Conservation (phyloP, 2,329 filamentous ascomycete species). For the Stemphylium beticola region DNA sequence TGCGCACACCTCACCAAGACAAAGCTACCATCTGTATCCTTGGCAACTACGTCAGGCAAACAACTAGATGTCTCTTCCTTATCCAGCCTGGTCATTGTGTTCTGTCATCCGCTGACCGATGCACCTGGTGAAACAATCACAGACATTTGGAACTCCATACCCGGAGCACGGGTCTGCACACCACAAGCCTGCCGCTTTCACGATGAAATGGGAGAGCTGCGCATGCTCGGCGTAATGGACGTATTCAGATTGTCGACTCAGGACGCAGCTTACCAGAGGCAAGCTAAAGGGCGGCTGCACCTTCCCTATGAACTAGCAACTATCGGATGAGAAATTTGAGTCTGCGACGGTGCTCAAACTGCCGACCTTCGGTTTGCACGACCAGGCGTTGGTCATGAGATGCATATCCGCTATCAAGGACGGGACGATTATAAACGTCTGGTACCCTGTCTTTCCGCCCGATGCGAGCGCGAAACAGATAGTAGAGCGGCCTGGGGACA, state of each 20-base stretch:
- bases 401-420: conserved; percentile 49
- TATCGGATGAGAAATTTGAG: conserved; percentile 50
- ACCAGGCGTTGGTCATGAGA: conserved; percentile 46
- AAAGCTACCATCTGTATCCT: conserved; percentile 37
- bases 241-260: conserved; percentile 52
- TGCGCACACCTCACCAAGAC: conserved; percentile 46
- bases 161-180: conserved; percentile 53
- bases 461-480: conserved; percentile 50
- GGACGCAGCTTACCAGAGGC: conserved; percentile 49
- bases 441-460: conserved; percentile 54
- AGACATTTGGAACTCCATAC: conserved; percentile 52
- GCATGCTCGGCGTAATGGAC: conserved; percentile 26
- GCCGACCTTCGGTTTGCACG: conserved; percentile 51
- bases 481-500: conserved; percentile 40
- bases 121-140: conserved; percentile 50
- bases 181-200: conserved; percentile 55
- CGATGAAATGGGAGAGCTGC: conserved; percentile 33
- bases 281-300: conserved; percentile 47
- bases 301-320: conserved; percentile 51
- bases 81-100: conserved; percentile 49
- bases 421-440: conserved; percentile 50
- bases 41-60: conserved; percentile 42
- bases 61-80: conserved; percentile 43
- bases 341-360: conserved; percentile 45
- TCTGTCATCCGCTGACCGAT: conserved; percentile 52